These are phyloP conservation scores for Rhododendron williamsianum DNA, from an alignment of 148 eudicot genomes.

Conservation along the genomic window DNA sequence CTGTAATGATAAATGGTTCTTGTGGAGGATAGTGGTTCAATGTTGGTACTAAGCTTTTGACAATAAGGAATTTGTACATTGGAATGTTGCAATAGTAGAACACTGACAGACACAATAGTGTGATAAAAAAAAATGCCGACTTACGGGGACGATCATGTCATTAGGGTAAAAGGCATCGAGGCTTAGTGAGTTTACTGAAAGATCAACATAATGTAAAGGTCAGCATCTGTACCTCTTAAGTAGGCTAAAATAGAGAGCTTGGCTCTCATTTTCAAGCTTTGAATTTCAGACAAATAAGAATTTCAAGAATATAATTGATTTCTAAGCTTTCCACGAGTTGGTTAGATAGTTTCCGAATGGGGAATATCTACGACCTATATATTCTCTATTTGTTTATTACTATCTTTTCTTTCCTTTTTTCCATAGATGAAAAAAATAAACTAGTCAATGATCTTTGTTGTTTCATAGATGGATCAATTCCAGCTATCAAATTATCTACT, in stretches of 20 bases:
- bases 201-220: neutral
- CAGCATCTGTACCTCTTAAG: neutral
- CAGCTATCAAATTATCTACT: constrained; percentile 75
- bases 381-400: neutral
- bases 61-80: neutral
- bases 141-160: neutral
- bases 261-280: neutral
- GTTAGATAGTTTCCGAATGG: constrained; percentile 2
- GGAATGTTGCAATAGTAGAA: neutral
- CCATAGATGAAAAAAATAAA: neutral
- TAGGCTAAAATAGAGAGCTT: neutral
- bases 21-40: neutral
- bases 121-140: neutral
- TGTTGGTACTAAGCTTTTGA: neutral
- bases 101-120: neutral
- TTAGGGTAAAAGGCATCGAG: neutral
- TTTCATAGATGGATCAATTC: constrained; percentile 80
- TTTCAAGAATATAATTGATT: neutral
- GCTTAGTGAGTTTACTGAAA: neutral
- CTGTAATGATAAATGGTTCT: neutral
- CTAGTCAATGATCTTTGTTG: neutral
- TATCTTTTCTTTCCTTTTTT: neutral
- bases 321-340: neutral
- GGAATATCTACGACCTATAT: neutral
- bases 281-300: neutral